Evolutionary conservation across 2,329 filamentous ascomycete genomes (phyloP), one percentile per base, ranked within the genome.

Genomic region (Fusarium subtropicale): DNA sequence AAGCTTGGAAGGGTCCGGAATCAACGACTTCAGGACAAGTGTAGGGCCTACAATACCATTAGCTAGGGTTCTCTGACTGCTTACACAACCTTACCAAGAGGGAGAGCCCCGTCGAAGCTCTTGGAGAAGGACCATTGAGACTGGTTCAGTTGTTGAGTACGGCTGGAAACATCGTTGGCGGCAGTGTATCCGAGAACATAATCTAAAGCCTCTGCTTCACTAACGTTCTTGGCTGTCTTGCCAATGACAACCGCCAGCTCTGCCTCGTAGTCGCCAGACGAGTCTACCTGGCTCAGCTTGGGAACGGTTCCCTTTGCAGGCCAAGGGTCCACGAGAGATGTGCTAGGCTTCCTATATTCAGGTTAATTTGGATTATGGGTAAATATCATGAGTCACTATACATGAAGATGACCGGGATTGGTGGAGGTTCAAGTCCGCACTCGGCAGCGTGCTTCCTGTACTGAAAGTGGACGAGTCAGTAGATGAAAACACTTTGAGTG

Each of bases 141-240:
- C 55, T 74, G 72, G 58, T 71, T 74, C 9, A 75, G 55, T 47
- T 75, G 73, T 13, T 72, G 70, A 18, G 68, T 72, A n/a, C 73
- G 72, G 22, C 73, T 74, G 7, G 87, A 89, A 9, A 91, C 84
- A 73, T 91, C 88, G 77, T 91, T 91, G 71, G 84, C 83, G 24
- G 84, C 83, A 1, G 87, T 88, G 75, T 91, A 91, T 30, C 89
- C 88, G 3, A 91, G 83, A 7, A 91, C 82, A 71, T 90, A 88
- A 66, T 85, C 82, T 52, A 87, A 74, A 7, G 87, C 87, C 30
- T 89, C 83, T 1, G 79, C 81, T 68, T 88, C 86, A 46, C 81
- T 79, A 12, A 89, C 86, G 67, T 90, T 87, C 80, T 82, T 76
- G 77, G 81, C 79, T 15, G 79, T 75, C 68, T 80, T 81, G 33